phyloP scores from a whole-genome alignment of 1,284 basidiomycete species.

The Microbotryum intermedium region DNA sequence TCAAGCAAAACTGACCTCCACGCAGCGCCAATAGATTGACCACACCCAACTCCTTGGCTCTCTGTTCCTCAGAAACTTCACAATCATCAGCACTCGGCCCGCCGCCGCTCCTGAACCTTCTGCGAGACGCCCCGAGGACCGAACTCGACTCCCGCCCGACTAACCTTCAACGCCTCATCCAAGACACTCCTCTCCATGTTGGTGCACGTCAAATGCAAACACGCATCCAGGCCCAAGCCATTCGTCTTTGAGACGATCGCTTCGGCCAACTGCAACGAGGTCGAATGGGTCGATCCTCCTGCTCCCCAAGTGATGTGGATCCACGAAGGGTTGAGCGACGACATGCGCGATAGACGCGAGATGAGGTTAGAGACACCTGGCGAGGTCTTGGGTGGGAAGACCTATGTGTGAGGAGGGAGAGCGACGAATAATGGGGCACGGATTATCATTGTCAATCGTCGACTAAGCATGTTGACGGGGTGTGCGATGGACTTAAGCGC shows the following conservation, averaged over 20 bases:
- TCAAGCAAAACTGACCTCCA: slow-evolving; percentile 43
- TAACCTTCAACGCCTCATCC: slow-evolving; percentile 29
- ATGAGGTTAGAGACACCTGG: slow-evolving; percentile 87
- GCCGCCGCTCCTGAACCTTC: too few relatives aligned
- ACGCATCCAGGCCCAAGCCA: slow-evolving; percentile 30
- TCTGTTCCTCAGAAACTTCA: slow-evolving; percentile 44
- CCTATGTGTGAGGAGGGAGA: slow-evolving; percentile 4
- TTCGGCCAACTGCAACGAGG: slow-evolving; percentile 65
- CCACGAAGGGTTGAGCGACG: slow-evolving; percentile 14
- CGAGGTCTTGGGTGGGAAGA: slow-evolving; percentile 32
- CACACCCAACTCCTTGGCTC: slow-evolving; percentile 85
- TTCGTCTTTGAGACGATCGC: slow-evolving; percentile 11
- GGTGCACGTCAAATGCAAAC: slow-evolving; percentile 30
- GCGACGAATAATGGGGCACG: too few relatives aligned
- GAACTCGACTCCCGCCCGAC: not conserved
- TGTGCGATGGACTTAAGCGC: not conserved
- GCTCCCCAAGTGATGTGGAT: slow-evolving; percentile 33
- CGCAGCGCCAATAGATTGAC: slow-evolving; percentile 91
- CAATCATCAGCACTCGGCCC: not conserved
- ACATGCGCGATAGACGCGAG: slow-evolving; percentile 97
- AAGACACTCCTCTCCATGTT: slow-evolving; percentile 29
- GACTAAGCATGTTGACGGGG: not conserved
- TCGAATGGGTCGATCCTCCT: slow-evolving; percentile 66
- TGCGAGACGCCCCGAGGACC: not conserved
- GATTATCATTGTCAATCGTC: too few relatives aligned